Conservation (phyloP, 1,284 basidiomycete genomes). For the Boletus smithii region DNA sequence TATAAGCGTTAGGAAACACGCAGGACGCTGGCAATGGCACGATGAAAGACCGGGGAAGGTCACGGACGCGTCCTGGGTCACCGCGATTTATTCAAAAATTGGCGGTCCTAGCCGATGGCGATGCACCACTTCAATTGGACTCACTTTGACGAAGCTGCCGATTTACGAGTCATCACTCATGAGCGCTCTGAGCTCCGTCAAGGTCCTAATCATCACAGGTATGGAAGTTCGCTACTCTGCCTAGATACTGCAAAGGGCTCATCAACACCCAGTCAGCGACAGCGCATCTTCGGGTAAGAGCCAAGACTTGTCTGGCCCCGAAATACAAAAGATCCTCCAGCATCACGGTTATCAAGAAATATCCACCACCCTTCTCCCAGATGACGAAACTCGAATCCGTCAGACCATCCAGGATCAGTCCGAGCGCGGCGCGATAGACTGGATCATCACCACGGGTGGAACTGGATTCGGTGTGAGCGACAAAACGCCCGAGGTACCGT, state of each 20-base stretch:
- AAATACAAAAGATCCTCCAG: slow-evolving; percentile 51
- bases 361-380: slow-evolving; percentile 51
- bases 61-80: too few relatives aligned
- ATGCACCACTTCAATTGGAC: too few relatives aligned
- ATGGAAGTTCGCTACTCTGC: not conserved
- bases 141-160: too few relatives aligned
- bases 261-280: slow-evolving; percentile 56
- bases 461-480: slow-evolving; percentile 83
- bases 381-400: slow-evolving; percentile 56
- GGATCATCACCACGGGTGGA: slow-evolving; percentile 80
- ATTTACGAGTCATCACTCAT: too few relatives aligned
- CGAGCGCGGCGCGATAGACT: slow-evolving; percentile 49
- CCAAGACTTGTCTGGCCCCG: slow-evolving; percentile 65
- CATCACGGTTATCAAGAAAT: slow-evolving; percentile 41
- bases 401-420: slow-evolving; percentile 46
- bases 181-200: slow-evolving; percentile 24
- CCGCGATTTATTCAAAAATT: too few relatives aligned
- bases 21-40: too few relatives aligned
- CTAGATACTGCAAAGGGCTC: too few relatives aligned
- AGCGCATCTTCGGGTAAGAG: slow-evolving; percentile 51
- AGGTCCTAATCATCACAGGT: slow-evolving; percentile 29
- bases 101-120: too few relatives aligned
- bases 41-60: too few relatives aligned
- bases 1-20: too few relatives aligned
- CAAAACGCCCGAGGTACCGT: slow-evolving; percentile 71